Evolutionary conservation across 208 protist species (phyloP), one percentile per base, ranked within the genome.

Genomic region (Tritrichomonas musculus): DNA sequence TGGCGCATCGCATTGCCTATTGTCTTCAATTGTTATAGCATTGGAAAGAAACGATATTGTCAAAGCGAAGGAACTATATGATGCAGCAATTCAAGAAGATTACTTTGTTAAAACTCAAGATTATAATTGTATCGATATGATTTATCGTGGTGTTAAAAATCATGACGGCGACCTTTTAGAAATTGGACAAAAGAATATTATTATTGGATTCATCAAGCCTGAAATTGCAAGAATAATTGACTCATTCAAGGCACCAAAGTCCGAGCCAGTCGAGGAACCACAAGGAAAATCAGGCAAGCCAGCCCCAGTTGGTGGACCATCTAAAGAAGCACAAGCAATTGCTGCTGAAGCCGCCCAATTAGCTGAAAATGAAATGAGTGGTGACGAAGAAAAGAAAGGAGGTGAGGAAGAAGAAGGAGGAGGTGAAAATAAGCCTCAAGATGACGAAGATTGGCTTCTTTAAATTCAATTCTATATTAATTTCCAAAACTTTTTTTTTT

Each of bases 121-220:
- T 27, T 88, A 57, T 27, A 47, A 25, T 2, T 44, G 33, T 20
- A 88, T 88, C 17, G 77, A 88, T 36, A n/a, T 55, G 30, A 22
- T 88, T 39, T 39, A 39, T 57, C 41, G 77, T 39, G 77, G 77
- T 39, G 77, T 88, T 9, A 88, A 88, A 47, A 88, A 88, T 57
- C 41, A 39, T 9, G 77, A 88, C 39, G 77, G 77, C 4, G 77
- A 88, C 39, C 1, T 88, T 14, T 14, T 88, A 0, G 77, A 53
- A 39, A 8, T 60, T 36, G 77, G 47, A 3, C 77, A 88, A 30
- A 47, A 50, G 41, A 88, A 88, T 17, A 33, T 88, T 20, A 88
- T 88, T 36, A 1, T 88, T 39, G 17, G 47, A 33, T 53, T 88
- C 41, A 27, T 88, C 0, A 88, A 88, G n/a, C 77, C 77, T 39